phyloP scores from a whole-genome alignment of 257 asterid genomes.

The Lavandula angustifolia region DNA sequence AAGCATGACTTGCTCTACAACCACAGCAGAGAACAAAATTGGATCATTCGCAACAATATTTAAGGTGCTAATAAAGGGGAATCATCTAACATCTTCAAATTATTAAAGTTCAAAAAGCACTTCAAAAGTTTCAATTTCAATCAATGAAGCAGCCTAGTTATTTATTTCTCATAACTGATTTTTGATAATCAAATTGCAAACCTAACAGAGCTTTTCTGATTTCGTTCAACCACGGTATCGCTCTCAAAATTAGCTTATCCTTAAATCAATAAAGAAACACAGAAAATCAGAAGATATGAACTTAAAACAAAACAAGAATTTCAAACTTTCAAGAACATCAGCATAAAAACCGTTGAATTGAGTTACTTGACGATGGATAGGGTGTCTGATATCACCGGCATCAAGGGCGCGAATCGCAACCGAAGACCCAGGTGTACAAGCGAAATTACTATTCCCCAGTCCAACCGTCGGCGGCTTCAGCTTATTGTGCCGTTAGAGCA shows the following conservation, averaged over 20 bases:
- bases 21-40: no score
- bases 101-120: no score
- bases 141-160: neutral
- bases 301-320: neutral
- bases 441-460: slow-evolving; percentile 8
- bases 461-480: slow-evolving; percentile 29
- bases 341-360: neutral
- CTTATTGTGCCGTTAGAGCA: no score
- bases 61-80: slow-evolving; percentile 74
- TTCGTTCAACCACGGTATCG: slow-evolving; percentile 85
- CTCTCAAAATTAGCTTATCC: slow-evolving; percentile 88
- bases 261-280: slow-evolving; percentile 32
- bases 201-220: slow-evolving; percentile 86
- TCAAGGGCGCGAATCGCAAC: slow-evolving; percentile 64
- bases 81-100: no score
- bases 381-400: slow-evolving; percentile 90
- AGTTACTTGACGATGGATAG: slow-evolving; percentile 85
- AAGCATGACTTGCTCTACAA: no score
- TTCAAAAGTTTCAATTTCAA: no score
- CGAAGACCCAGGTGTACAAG: slow-evolving; percentile 59
- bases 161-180: no score
- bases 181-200: no score
- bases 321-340: neutral
- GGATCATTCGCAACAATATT: no score
- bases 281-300: neutral